Percentiles rank a stretch among this genome's conserved stretches.
Evolutionary conservation across 1,139 yeast genomes (phyloP).

Genomic region (Yarrowia galli): DNA sequence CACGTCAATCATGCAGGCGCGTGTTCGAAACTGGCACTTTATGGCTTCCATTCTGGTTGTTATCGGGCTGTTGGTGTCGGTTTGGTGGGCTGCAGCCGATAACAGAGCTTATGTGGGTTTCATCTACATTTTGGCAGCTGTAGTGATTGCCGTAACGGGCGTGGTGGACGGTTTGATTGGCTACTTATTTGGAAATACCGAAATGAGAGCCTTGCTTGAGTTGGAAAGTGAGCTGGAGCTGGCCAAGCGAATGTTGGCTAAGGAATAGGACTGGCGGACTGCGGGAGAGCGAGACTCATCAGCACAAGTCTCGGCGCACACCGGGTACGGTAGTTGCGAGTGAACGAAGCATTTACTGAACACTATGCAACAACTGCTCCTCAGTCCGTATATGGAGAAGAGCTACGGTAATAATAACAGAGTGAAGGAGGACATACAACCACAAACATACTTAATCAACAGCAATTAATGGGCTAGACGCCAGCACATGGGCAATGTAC

Average conservation of each 20-base stretch:
- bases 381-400: not conserved
- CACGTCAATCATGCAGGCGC: conserved; percentile 65
- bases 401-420: not conserved
- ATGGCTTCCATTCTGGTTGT: conserved; percentile 60
- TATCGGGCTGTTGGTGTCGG: conserved; percentile 61
- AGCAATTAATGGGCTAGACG: not conserved
- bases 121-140: conserved; percentile 57
- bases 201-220: conserved; percentile 77
- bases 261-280: conserved; percentile 27
- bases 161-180: conserved; percentile 80
- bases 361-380: not conserved
- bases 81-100: conserved; percentile 63
- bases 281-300: not conserved
- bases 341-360: too few relatives aligned
- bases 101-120: conserved; percentile 63
- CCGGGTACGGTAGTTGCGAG: not conserved
- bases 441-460: not conserved
- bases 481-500: too few relatives aligned
- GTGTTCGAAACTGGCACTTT: conserved; percentile 73
- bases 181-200: conserved; percentile 77
- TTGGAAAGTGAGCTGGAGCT: conserved; percentile 53
- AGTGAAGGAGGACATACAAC: not conserved
- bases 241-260: conserved; percentile 41
- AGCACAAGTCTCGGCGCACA: not conserved
- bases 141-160: conserved; percentile 69